Conservation (phyloP, 192 early-diverging fungal genomes). For the Podila epicladia region DNA sequence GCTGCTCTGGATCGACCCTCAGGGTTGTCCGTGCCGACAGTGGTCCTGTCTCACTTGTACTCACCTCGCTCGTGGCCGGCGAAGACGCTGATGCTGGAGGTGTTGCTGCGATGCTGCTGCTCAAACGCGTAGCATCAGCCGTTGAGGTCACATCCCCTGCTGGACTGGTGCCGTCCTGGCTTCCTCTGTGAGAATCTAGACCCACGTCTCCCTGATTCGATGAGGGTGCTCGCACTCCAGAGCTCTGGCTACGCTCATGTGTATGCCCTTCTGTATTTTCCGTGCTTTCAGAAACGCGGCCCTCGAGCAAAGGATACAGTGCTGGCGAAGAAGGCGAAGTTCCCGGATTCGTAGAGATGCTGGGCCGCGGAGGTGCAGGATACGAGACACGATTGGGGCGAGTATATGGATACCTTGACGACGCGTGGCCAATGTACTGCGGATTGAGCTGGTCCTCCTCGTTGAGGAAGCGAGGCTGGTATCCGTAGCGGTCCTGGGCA, state of each 20-base stretch:
- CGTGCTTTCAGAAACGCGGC: neutral
- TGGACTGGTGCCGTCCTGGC: too few species aligned
- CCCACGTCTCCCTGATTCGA: too few species aligned
- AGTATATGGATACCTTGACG: neutral
- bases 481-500: neutral
- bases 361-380: neutral
- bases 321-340: neutral
- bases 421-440: neutral
- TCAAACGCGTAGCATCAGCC: neutral
- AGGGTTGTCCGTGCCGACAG: neutral
- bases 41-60: neutral
- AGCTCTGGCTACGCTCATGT: neutral
- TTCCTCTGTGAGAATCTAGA: too few species aligned
- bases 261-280: neutral
- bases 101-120: neutral
- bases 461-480: neutral
- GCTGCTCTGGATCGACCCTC: conserved; percentile 10
- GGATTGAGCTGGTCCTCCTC: neutral
- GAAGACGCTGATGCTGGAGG: neutral
- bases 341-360: neutral
- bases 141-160: too few species aligned
- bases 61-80: neutral
- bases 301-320: neutral
- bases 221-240: neutral
- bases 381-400: neutral